Evolutionary conservation across 495 filamentous ascomycete species (phyloP), one percentile per base, ranked within the genome.

Genomic region (Neurospora sp.): DNA sequence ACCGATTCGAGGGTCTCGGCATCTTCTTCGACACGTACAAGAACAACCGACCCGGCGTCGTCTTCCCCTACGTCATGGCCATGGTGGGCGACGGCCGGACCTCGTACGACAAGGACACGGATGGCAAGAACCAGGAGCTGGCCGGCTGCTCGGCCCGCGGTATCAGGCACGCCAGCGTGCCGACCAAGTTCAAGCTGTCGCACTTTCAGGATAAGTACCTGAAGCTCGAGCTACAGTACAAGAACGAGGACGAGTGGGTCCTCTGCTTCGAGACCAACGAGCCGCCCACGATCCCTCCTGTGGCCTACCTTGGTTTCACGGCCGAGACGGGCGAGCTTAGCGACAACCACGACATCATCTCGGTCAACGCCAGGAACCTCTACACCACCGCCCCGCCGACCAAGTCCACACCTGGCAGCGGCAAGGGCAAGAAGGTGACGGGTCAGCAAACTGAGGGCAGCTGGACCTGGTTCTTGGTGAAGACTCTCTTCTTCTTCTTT

Each of bases 11-110:
- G 78, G 96, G 96, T 14, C 88, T 99, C 16, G 96, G 96, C 48
- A 87, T 99, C 79, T 98, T 99, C 87, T 90, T 99, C 84, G 96
- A 99, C 80, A 99, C 96, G 68, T 99, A 99, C 86, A 99, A 99
- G 89, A 99, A 99, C 84, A 97, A 97, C 85, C 90, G 96, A 20
- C 96, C 96, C 10, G 96, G 96, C 11, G 90, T 91, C 20, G 91
- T 96, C 31, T 99, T 99, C 83, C 96, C 96, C 46, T 98, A 97
- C 77, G 92, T 99, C 76, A 97, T 98, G 94, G 96, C 96, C 69
- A 98, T 98, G 96, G 86, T 97, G 79, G 96, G 88, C 22, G 96
- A 99, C 81, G 94, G 96, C 40, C 83, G 92, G 80, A 97, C 91
- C 39, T 83, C 86, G 22, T 99, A 99, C 82, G 93, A 98, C 83